Evolutionary conservation across 805 yeast species (phyloP).

Genomic region (Monosporozyma aerobia): DNA sequence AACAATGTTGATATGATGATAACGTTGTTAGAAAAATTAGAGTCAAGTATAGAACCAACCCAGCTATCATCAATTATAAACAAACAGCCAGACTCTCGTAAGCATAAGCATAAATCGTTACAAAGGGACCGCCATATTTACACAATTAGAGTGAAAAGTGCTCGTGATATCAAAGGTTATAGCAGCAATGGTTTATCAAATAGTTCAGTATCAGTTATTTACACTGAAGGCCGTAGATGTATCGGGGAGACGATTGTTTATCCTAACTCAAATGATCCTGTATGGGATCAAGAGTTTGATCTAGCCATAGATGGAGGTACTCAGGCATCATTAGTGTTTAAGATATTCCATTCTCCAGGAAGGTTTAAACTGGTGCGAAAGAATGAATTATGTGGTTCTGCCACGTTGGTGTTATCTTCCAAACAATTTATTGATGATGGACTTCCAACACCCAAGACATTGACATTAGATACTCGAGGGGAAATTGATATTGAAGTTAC

Average conservation of each 20-base stretch:
- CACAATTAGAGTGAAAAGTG: constrained; percentile 52
- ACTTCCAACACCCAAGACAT: constrained; percentile 47
- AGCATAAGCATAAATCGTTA: not conserved
- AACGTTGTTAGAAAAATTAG: constrained; percentile 42
- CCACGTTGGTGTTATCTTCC: constrained; percentile 53
- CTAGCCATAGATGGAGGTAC: constrained; percentile 32
- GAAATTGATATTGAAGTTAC: constrained; percentile 55
- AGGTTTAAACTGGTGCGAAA: constrained; percentile 31
- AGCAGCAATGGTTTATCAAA: constrained; percentile 40
- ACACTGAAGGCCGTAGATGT: constrained; percentile 43
- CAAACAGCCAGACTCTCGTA: not conserved
- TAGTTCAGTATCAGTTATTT: constrained; percentile 55
- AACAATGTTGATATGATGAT: constrained; percentile 53
- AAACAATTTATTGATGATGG: constrained; percentile 57
- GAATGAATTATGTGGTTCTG: constrained; percentile 60
- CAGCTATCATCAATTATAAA: constrained; percentile 35
- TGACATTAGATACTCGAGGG: constrained; percentile 63
- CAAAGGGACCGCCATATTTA: constrained; percentile 42
- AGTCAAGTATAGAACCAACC: constrained; percentile 52
- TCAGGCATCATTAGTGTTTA: constrained; percentile 42
- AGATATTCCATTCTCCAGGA: constrained; percentile 60
- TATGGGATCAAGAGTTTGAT: constrained; percentile 86
- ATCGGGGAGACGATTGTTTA: constrained; percentile 64
- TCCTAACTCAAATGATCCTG: constrained; percentile 54
- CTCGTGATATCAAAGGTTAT: constrained; percentile 47